These are phyloP conservation scores for Arthrobotrys pseudoclavata DNA, from an alignment of 2,329 filamentous ascomycete species.

Conservation along the genomic window DNA sequence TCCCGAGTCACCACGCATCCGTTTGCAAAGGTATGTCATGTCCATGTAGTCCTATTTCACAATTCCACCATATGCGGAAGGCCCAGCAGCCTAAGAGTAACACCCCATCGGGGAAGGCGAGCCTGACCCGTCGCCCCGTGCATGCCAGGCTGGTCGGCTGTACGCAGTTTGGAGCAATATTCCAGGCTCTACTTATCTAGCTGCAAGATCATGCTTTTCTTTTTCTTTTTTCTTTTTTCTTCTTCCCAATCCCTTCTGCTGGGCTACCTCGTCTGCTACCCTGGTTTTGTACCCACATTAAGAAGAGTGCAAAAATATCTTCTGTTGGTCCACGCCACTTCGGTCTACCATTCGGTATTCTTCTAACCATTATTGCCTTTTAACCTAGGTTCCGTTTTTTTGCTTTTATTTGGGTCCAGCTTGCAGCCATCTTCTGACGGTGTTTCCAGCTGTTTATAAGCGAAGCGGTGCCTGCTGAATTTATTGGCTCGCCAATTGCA, in stretches of 20 bases:
- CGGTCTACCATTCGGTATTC: slow-evolving; percentile 6
- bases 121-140: slow-evolving; percentile 53
- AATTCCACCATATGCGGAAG: slow-evolving; percentile 54
- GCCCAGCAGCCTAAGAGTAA: slow-evolving; percentile 43
- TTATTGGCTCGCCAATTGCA: slow-evolving; percentile 59
- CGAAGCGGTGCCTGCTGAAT: slow-evolving; percentile 56
- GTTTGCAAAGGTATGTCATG: slow-evolving; percentile 54
- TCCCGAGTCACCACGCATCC: slow-evolving; percentile 50
- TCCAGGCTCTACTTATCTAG: slow-evolving; percentile 44
- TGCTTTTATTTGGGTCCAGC: neutral
- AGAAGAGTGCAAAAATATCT: slow-evolving; percentile 48
- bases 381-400: slow-evolving; percentile 11
- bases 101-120: slow-evolving; percentile 54
- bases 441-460: slow-evolving; percentile 59
- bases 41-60: slow-evolving; percentile 54
- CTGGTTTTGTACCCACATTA: slow-evolving; percentile 44
- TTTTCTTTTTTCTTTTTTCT: slow-evolving; percentile 38
- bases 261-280: slow-evolving; percentile 13
- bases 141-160: slow-evolving; percentile 30
- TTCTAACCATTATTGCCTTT: slow-evolving; percentile 28
- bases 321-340: slow-evolving; percentile 49
- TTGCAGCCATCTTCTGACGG: slow-evolving; percentile 16
- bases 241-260: slow-evolving; percentile 21
- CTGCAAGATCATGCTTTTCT: slow-evolving; percentile 53
- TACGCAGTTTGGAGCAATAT: slow-evolving; percentile 8